Percentiles rank a stretch among this genome's conserved stretches.
Evolutionary conservation across 208 protist genomes (phyloP).

Genomic region (Crithidia brevicula): DNA sequence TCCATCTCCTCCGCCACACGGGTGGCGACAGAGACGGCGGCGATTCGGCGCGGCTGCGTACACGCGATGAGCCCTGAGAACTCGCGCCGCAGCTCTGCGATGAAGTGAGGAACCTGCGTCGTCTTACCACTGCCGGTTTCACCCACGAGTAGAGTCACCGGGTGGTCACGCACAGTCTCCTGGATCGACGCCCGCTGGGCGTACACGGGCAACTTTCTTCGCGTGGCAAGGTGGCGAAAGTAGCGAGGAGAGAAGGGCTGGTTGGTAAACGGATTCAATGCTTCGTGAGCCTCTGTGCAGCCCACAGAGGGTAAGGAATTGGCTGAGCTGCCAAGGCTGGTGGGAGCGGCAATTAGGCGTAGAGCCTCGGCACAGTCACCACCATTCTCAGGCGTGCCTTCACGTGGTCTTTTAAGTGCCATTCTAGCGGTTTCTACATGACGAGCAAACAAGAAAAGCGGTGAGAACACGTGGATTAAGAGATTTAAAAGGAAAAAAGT

Average conservation of each 20-base stretch:
- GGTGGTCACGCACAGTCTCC: constrained; percentile 67
- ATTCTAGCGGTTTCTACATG: too few species aligned
- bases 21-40: constrained; percentile 98
- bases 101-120: constrained; percentile 96
- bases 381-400: background rate
- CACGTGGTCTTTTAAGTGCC: too few species aligned
- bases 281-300: background rate
- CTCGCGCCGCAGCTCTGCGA: constrained; percentile 49
- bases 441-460: too few species aligned
- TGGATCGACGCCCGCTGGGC: constrained; percentile 52
- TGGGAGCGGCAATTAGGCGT: background rate
- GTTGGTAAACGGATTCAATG: constrained; percentile 47
- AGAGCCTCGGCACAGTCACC: background rate
- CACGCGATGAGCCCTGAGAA: constrained; percentile 75
- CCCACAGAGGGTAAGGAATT: too few species aligned
- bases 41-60: constrained; percentile 99
- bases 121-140: constrained; percentile 97
- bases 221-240: constrained; percentile 42
- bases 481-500: too few species aligned
- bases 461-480: too few species aligned
- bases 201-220: constrained; percentile 74
- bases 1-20: constrained; percentile 98
- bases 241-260: constrained; percentile 55
- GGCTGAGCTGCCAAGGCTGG: background rate
- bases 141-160: constrained; percentile 92